Percentiles rank a stretch among this genome's conserved stretches.
These are phyloP conservation scores for Termitomyces sp. DNA, from an alignment of 768 basidiomycete species.

Conservation along the genomic window DNA sequence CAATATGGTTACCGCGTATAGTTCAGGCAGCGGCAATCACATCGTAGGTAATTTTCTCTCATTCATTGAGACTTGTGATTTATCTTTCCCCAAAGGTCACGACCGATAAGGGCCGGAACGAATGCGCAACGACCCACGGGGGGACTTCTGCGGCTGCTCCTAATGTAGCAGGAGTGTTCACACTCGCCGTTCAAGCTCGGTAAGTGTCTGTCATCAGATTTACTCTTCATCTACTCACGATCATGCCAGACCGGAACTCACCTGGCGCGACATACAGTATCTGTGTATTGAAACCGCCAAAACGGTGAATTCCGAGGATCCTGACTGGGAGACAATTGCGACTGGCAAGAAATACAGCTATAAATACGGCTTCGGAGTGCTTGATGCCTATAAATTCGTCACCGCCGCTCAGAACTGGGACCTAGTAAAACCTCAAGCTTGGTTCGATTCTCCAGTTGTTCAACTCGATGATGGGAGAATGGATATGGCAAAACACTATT, in stretches of 20 bases:
- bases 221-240: neutral
- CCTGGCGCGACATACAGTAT: constrained; percentile 97
- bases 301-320: constrained; percentile 81
- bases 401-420: constrained; percentile 79
- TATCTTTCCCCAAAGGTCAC: constrained; percentile 61
- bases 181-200: constrained; percentile 85
- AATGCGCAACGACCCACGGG: constrained; percentile 81
- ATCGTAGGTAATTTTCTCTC: constrained; percentile 62
- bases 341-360: constrained; percentile 66
- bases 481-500: constrained; percentile 45
- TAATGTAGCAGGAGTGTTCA: constrained; percentile 90
- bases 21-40: constrained; percentile 87
- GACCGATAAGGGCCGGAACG: constrained; percentile 85
- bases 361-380: constrained; percentile 92
- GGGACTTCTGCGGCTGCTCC: constrained; percentile 99
- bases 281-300: constrained; percentile 75
- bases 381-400: constrained; percentile 83
- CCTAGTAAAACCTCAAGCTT: constrained; percentile 90
- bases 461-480: constrained; percentile 63
- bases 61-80: constrained; percentile 9
- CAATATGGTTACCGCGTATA: constrained; percentile 93
- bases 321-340: constrained; percentile 88
- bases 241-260: constrained; percentile 76
- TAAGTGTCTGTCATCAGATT: constrained; percentile 28
- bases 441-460: constrained; percentile 73